Percentiles rank a stretch among this genome's conserved stretches.
These are phyloP conservation scores for Suillus subaureus DNA, from an alignment of 768 basidiomycete species.

Conservation along the genomic window DNA sequence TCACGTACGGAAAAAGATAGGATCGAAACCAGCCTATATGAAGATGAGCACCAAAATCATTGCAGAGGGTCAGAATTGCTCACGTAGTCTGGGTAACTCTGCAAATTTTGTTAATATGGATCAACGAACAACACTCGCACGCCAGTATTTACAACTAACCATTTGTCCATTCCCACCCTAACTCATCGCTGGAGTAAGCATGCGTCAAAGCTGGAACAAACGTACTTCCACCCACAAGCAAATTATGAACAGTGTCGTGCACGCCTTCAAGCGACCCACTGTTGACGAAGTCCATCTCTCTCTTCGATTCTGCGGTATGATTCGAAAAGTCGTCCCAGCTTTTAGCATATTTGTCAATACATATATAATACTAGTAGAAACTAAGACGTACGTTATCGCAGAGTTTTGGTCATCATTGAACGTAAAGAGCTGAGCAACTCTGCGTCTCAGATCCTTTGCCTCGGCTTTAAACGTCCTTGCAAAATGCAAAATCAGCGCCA, in stretches of 20 bases:
- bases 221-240: conserved; percentile 17
- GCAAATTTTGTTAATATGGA: background rate
- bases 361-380: background rate
- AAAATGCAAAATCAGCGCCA: background rate
- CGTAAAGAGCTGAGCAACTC: conserved; percentile 23
- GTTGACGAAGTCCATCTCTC: conserved; percentile 13
- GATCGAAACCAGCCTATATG: conserved; percentile 25
- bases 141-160: conserved; percentile 17
- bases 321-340: conserved; percentile 36
- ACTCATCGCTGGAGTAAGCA: background rate
- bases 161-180: conserved; percentile 31
- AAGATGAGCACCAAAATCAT: background rate
- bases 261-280: conserved; percentile 25
- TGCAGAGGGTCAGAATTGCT: conserved; percentile 6
- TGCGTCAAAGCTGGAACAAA: too few relatives aligned
- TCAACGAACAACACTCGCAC: background rate
- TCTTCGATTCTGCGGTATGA: conserved; percentile 21
- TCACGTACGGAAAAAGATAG: conserved; percentile 27
- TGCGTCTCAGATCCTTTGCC: conserved; percentile 17
- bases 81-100: conserved; percentile 27
- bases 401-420: conserved; percentile 18
- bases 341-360: conserved; percentile 3
- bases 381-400: conserved; percentile 14
- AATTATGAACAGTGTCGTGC: conserved; percentile 23
- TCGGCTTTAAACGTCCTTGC: conserved; percentile 20